phyloP scores from a whole-genome alignment of 345 rosid species.

The Pugionium cornutum region DNA sequence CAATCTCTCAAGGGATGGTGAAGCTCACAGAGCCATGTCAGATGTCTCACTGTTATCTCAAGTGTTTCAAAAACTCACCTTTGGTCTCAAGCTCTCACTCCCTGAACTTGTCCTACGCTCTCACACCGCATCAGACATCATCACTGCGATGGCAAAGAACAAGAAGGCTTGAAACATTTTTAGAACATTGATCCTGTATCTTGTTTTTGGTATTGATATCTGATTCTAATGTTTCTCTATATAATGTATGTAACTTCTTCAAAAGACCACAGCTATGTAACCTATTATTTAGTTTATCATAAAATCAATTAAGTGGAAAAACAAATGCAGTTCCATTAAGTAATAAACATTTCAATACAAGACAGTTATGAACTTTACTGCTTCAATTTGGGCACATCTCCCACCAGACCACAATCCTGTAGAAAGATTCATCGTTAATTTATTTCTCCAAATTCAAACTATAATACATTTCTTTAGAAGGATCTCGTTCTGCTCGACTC shows the following conservation, averaged over 20 bases:
- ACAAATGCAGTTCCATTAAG: constrained; percentile 32
- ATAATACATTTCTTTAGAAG: too few species aligned
- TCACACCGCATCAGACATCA: constrained; percentile 48
- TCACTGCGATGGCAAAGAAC: constrained; percentile 48
- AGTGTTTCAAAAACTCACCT: constrained; percentile 67
- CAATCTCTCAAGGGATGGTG: constrained; percentile 46
- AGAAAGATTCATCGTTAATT: too few species aligned
- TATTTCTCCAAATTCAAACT: too few species aligned
- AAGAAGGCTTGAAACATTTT: constrained; percentile 38
- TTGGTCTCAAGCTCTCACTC: constrained; percentile 57
- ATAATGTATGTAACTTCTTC: background rate
- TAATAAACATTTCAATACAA: too few species aligned
- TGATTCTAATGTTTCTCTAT: constrained; percentile 2
- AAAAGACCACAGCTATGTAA: constrained; percentile 21
- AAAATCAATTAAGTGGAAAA: constrained; percentile 3
- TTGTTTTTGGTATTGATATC: background rate
- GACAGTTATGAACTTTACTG: constrained; percentile 6
- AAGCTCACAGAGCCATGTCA: constrained; percentile 87
- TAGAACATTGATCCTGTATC: constrained; percentile 6
- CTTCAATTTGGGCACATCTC: too few species aligned
- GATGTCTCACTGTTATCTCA: constrained; percentile 61
- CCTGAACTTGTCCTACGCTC: constrained; percentile 53
- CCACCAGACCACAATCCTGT: too few species aligned
- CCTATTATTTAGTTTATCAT: constrained; percentile 16
- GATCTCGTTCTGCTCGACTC: too few species aligned